Evolutionary conservation across 768 basidiomycete species (phyloP), one percentile per base, ranked within the genome.

Genomic region (Jaapia argillacea): DNA sequence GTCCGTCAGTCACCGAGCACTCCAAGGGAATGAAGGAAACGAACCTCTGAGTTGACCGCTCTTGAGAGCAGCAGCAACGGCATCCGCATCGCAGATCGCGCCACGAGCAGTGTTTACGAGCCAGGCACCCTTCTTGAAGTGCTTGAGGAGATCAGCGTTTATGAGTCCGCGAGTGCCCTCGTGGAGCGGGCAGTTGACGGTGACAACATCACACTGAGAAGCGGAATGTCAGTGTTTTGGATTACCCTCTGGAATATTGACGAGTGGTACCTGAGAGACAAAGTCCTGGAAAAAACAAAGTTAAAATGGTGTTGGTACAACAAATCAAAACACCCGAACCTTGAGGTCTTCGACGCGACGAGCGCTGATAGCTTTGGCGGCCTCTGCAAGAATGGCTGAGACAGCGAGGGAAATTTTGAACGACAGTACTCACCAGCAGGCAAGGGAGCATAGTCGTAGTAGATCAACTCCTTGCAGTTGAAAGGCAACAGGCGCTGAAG

Each of bases 101-200:
- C 91, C 91, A 52, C 89, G 86, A 41, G 88, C 87, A 23, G 88
- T 90, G 75, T 94, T 94, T 57, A 94, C 82, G 54, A 93, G 77
- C 84, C 85, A 91, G 13, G 89, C 76, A 40, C 88, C 90, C 60
- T 85, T 82, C 74, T 94, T 94, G 75, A 93, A 84, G 66, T 87
- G 84, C 60, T 74, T 74, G 52, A 93, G 69, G 31, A 89, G 78
- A 28, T 91, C 86, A 31, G 74, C 71, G 67, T 90, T 86, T 56
- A 92, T 71, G 38, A 92, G 75, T 20, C 83, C 84, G 35, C 69
- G 69, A 31, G 90, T 91, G 22, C 79, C 79, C 58, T 91, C 88
- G 68, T 92, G 88, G 24, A 93, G 71, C 27, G 87, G 87, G 61
- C 80, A 82, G 69, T 90, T 90, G 61, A 92, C 75, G n/a, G 86